Percentiles rank a stretch among this genome's conserved stretches.
Conservation (phyloP, 495 filamentous ascomycete species). For the Endocarpon pusillum region DNA sequence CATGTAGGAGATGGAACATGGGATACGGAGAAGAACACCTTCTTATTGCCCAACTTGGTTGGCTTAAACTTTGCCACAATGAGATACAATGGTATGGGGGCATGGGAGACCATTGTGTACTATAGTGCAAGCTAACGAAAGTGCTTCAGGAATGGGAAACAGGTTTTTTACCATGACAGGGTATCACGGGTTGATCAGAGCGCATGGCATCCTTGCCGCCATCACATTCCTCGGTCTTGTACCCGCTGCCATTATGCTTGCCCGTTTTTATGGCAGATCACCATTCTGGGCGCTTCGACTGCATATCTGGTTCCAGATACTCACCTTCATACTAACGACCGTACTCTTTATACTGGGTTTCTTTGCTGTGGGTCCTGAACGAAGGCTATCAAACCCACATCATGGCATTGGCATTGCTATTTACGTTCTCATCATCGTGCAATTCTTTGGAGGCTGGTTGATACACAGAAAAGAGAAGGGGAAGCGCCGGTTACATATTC, state of each 20-base stretch:
- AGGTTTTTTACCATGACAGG: conserved; percentile 56
- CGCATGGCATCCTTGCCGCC: conserved; percentile 70
- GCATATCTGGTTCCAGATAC: conserved; percentile 76
- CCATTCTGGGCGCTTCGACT: conserved; percentile 51
- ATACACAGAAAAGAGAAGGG: conserved; percentile 46
- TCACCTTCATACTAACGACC: conserved; percentile 54
- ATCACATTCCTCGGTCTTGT: conserved; percentile 79
- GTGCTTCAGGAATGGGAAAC: conserved; percentile 80
- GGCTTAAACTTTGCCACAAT: conserved; percentile 88
- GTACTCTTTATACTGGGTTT: conserved; percentile 61
- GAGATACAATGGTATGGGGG: conserved; percentile 66
- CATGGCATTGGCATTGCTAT: conserved; percentile 85
- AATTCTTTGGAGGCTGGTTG: conserved; percentile 59
- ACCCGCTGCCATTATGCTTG: conserved; percentile 57
- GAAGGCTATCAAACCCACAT: conserved; percentile 84
- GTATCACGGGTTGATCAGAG: conserved; percentile 65
- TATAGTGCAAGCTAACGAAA: conserved; percentile 8
- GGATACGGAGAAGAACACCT: conserved; percentile 69
- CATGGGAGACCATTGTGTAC: conserved; percentile 1
- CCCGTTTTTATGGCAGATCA: conserved; percentile 53
- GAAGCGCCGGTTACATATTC: conserved; percentile 36
- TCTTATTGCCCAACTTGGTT: conserved; percentile 71
- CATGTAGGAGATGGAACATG: conserved; percentile 85
- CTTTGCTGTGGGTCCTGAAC: conserved; percentile 56
- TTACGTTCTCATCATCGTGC: conserved; percentile 68